Percentiles rank a stretch among this genome's conserved stretches.
These are phyloP conservation scores for Pyrenophora seminiperda DNA, from an alignment of 2,329 filamentous ascomycete species.

Conservation along the genomic window DNA sequence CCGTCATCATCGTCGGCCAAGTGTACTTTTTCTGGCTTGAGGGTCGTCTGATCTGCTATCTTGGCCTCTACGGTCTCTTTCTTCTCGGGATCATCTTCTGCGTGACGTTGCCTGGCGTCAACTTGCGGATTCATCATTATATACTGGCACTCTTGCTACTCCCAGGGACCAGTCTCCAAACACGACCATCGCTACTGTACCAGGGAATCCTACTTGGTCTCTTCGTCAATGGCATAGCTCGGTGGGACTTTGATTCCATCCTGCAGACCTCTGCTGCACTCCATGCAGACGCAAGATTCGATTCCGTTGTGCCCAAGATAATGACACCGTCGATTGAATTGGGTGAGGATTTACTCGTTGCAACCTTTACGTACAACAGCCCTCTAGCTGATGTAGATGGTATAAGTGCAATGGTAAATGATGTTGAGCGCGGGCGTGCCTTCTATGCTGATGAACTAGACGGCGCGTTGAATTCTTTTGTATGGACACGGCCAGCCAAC, in stretches of 20 bases:
- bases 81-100: conserved; percentile 68
- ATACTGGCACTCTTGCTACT: conserved; percentile 43
- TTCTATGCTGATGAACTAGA: conserved; percentile 31
- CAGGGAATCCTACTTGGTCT: conserved; percentile 45
- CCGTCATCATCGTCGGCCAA: conserved; percentile 71
- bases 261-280: conserved; percentile 79
- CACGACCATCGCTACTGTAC: conserved; percentile 42
- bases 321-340: conserved; percentile 23
- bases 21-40: conserved; percentile 87
- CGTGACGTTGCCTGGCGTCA: conserved; percentile 73
- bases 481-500: conserved; percentile 51
- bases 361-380: conserved; percentile 63
- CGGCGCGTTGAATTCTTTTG: conserved; percentile 17
- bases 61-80: conserved; percentile 77
- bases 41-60: conserved; percentile 75
- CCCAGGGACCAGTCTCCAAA: conserved; percentile 45
- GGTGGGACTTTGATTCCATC: conserved; percentile 59
- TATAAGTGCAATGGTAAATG: conserved; percentile 79
- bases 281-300: conserved; percentile 58
- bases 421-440: conserved; percentile 68
- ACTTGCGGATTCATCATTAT: conserved; percentile 82
- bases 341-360: conserved; percentile 54
- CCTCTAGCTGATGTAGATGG: conserved; percentile 64
- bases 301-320: conserved; percentile 63
- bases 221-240: conserved; percentile 45